Evolutionary conservation across 2,329 filamentous ascomycete species (phyloP), one percentile per base, ranked within the genome.

Genomic region (Epichloe brachyelytri): DNA sequence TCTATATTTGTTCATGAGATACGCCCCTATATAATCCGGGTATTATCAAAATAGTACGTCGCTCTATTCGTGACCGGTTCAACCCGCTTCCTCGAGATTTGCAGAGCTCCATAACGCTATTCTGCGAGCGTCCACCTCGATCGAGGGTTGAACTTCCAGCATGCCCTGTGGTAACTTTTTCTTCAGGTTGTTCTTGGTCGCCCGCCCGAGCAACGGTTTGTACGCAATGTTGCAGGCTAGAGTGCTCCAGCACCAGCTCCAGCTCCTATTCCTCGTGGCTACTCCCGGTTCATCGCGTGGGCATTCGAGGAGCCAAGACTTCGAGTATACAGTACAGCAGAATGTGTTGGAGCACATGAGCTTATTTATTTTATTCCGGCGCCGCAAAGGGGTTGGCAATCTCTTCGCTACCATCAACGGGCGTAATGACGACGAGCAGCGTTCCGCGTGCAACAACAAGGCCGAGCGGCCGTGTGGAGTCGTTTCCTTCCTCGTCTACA

Each of bases 371-470:
- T 22, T 30, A 47, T 30, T 47, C 49, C 10, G 78, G 74, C 62
- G 88, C 82, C 49, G 86, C 74, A 63, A 97, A 98, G 0, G 93
- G 93, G 67, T 98, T 98, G 60, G 86, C 80, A 61, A 98, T 98
- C 69, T 91, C 85, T 70, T 97, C 90, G 70, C 88, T 96, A 51
- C 93, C 93, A 63, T 97, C 90, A 49, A 93, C 78, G 4, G 93
- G 93, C 55, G 88, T 93, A 64, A 98, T 88, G 55, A 95, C 79
- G 39, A 96, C 91, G 51, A 98, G 81, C 45, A 98, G 75, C 7
- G 93, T 97, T 54, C 93, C 93, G 57, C 93, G 82, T 40, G 88
- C 91, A 49, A 95, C 93, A 19, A 95, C 83, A 46, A 96, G 77
- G 49, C 90, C 90, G 19, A 95, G 81, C 17, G 85, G 79, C 57